Conservation (phyloP, 345 rosid genomes). For the Gossypium turneri region DNA sequence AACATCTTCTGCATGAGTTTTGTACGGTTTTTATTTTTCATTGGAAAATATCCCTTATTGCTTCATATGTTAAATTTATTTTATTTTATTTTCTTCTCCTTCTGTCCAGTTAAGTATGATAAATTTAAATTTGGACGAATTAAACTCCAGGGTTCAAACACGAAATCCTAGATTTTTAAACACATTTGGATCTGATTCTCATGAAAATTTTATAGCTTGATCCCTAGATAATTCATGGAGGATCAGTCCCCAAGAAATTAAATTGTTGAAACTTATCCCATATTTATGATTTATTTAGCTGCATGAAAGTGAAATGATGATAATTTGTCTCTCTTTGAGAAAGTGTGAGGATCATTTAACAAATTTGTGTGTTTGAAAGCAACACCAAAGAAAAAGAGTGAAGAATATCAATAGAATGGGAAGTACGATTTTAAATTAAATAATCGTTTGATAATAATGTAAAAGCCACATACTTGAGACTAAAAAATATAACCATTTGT, state of each 20-base stretch:
- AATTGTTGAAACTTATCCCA: background rate
- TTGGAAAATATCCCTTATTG: background rate
- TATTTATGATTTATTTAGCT: background rate
- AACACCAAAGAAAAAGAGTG: no score
- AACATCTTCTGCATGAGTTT: conserved; percentile 7
- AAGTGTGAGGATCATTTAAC: no score
- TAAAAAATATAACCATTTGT: no score
- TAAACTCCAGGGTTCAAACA: conserved; percentile 8
- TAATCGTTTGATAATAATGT: no score
- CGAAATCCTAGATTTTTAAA: conserved; percentile 11
- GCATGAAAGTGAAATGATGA: background rate
- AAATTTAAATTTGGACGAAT: no score
- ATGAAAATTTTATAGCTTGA: background rate
- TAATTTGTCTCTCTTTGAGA: background rate
- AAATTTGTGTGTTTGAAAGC: no score
- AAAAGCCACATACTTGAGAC: no score
- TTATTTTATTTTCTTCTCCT: background rate
- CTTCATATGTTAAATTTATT: background rate
- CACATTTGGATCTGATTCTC: conserved; percentile 21
- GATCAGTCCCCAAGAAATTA: conserved; percentile 1
- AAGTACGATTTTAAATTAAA: no score
- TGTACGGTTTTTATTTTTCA: background rate
- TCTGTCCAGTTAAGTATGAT: background rate
- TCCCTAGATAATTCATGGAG: background rate
- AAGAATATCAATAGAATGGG: no score